A percentile compares a stretch with the other conserved stretches of the same genome.
These are phyloP conservation scores for Daucus carota DNA, from an alignment of 129 eudicot genomes.

Conservation along the genomic window DH1_v3.0 NC_030382.2:10686501-10687000, in stretches of 20 bases:
- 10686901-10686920: constrained; percentile 39
- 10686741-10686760: too few species aligned
- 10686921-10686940: constrained; percentile 37
- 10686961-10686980: neutral
- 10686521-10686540: neutral
- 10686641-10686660: too few species aligned
- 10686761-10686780: neutral
- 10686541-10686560: neutral
- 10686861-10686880: constrained; percentile 23
- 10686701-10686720: too few species aligned
- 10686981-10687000: too few species aligned
- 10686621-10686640: neutral
- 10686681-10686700: too few species aligned
- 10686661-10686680: too few species aligned
- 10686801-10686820: neutral
- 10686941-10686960: neutral
- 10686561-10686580: neutral
- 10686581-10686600: neutral
- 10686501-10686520: neutral
- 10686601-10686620: neutral
- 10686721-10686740: neutral
- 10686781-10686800: neutral
- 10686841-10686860: constrained; percentile 28
- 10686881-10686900: constrained; percentile 64
- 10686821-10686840: constrained; percentile 40